Evolutionary conservation across 805 yeast genomes (phyloP).

Genomic region (Pichia exigua): DNA sequence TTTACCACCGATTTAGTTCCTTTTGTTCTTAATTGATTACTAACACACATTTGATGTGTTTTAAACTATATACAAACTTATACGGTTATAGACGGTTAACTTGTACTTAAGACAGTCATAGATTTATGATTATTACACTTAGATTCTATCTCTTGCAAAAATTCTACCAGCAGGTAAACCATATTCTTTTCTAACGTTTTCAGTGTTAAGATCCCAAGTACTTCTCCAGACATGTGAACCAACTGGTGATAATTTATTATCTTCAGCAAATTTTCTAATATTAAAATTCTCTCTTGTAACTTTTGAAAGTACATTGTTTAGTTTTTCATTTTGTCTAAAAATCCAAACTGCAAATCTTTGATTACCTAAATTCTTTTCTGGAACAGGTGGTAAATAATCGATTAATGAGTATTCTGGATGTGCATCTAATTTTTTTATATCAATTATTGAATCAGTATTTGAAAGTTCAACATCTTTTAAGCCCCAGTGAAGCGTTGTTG

Average conservation of each 20-base stretch:
- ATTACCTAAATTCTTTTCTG: slow-evolving; percentile 78
- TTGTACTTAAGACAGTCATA: too few relatives aligned
- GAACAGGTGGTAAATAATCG: slow-evolving; percentile 72
- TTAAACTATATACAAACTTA: not conserved
- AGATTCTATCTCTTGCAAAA: slow-evolving; percentile 53
- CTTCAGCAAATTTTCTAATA: slow-evolving; percentile 57
- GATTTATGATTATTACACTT: not conserved
- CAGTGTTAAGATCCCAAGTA: slow-evolving; percentile 69
- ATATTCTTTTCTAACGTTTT: slow-evolving; percentile 57
- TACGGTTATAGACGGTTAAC: not conserved
- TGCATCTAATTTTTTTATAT: slow-evolving; percentile 33
- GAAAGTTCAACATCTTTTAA: slow-evolving; percentile 56
- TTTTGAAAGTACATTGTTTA: slow-evolving; percentile 16
- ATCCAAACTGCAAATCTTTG: slow-evolving; percentile 91
- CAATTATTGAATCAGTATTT: slow-evolving; percentile 50
- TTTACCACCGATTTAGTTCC: too few relatives aligned
- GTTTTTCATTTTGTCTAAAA: slow-evolving; percentile 52
- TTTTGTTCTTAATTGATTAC: too few relatives aligned
- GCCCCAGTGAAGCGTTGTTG: slow-evolving; percentile 72
- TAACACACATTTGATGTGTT: not conserved
- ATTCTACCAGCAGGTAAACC: slow-evolving; percentile 73
- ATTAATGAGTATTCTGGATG: slow-evolving; percentile 37
- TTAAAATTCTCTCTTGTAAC: slow-evolving; percentile 48
- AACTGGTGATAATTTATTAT: slow-evolving; percentile 56
- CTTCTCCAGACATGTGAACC: slow-evolving; percentile 94